Evolutionary conservation across 2,329 filamentous ascomycete species (phyloP).

Genomic region (Ophiocordyceps camponoti-floridani): DNA sequence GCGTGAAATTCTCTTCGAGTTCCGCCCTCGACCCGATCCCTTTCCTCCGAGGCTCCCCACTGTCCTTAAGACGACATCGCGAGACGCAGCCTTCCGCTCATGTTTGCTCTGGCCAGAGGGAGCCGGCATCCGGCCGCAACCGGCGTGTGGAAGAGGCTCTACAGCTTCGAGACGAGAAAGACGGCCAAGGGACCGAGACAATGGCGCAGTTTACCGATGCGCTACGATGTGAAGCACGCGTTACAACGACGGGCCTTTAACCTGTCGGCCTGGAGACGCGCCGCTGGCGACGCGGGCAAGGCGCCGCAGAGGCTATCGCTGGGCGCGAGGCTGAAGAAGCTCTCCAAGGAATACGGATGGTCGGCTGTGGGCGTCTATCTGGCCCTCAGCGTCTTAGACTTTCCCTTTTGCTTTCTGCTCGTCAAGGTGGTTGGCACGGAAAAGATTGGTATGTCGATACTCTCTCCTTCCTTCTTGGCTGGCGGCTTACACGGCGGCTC

Average conservation of each 20-base stretch:
- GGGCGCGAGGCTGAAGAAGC: slow-evolving; percentile 57
- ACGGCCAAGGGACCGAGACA: slow-evolving; percentile 2
- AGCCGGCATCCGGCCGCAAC: not conserved
- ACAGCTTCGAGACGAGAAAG: slow-evolving; percentile 9
- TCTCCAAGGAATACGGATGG: slow-evolving; percentile 90
- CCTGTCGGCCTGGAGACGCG: slow-evolving; percentile 15
- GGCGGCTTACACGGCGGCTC: slow-evolving; percentile 1
- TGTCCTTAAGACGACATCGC: no score
- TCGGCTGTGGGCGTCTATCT: slow-evolving; percentile 84
- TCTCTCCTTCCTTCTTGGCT: not conserved
- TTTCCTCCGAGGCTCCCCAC: no score
- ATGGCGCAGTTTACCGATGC: not conserved
- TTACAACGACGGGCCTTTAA: slow-evolving; percentile 10
- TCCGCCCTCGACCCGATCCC: no score
- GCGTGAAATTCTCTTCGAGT: no score
- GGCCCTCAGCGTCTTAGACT: slow-evolving; percentile 66
- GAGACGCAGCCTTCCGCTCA: not conserved
- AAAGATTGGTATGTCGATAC: slow-evolving; percentile 44
- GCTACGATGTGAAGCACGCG: slow-evolving; percentile 2
- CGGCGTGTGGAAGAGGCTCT: slow-evolving; percentile 6
- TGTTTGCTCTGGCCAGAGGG: not conserved
- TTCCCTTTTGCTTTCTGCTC: slow-evolving; percentile 85
- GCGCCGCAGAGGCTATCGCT: slow-evolving; percentile 27
- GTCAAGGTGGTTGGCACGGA: slow-evolving; percentile 74
- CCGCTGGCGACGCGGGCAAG: slow-evolving; percentile 5